Evolutionary conservation across 176 grass and related monocot genomes (phyloP).

Genomic region (Aegilops sharonensis): DNA sequence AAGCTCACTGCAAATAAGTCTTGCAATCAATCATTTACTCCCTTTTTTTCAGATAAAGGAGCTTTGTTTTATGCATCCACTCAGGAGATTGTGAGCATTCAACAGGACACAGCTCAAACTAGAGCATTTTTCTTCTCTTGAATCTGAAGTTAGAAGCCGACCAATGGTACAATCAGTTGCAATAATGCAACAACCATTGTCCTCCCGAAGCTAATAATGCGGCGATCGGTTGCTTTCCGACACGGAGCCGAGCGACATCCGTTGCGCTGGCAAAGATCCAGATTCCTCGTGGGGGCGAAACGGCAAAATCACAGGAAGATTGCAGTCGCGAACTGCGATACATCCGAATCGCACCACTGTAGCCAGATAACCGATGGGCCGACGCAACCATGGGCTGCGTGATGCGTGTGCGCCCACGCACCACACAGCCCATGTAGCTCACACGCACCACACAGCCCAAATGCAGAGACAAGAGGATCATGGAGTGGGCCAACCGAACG

Average conservation of each 20-base stretch:
- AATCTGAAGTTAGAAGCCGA: neutral
- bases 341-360: neutral
- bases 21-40: neutral
- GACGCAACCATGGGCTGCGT: neutral
- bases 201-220: neutral
- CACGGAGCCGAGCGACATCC: neutral
- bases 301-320: neutral
- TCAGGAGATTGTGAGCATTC: neutral
- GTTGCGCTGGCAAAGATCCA: neutral
- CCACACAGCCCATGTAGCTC: neutral
- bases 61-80: neutral
- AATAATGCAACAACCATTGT: slow-evolving; percentile 16
- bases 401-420: too few relatives aligned
- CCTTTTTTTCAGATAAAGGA: neutral
- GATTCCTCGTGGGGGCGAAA: neutral
- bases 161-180: neutral
- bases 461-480: neutral
- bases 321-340: neutral
- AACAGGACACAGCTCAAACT: neutral
- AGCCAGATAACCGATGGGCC: neutral
- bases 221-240: neutral
- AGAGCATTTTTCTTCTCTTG: neutral
- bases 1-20: neutral
- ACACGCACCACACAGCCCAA: neutral
- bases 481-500: neutral